These are phyloP conservation scores for Gymnopilus junonius DNA, from an alignment of 768 basidiomycete genomes.

Conservation along the genomic window DNA sequence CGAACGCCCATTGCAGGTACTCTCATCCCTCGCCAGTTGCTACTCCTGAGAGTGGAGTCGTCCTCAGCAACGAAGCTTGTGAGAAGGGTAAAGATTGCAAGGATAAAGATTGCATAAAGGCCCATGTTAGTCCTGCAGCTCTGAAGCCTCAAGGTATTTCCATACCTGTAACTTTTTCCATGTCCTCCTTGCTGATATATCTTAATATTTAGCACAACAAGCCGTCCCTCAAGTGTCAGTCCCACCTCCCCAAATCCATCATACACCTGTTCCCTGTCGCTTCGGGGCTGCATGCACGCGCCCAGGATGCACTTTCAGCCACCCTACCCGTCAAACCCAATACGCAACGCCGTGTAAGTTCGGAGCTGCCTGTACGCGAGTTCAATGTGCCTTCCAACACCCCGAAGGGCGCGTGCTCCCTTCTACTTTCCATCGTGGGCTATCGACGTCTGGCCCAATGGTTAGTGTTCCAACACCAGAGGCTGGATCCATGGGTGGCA, in stretches of 20 bases:
- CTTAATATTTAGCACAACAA: conserved; percentile 36
- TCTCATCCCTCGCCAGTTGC: conserved; percentile 98
- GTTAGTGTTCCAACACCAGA: conserved; percentile 67
- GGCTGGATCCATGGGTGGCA: conserved; percentile 69
- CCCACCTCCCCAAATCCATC: conserved; percentile 32
- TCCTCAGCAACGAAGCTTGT: conserved; percentile 92
- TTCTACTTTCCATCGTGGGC: conserved; percentile 78
- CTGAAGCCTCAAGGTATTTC: conserved; percentile 63
- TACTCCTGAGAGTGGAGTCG: conserved; percentile 92
- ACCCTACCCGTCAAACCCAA: conserved; percentile 55
- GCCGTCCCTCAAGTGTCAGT: conserved; percentile 39
- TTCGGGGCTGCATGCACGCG: conserved; percentile 77
- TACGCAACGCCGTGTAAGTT: conserved; percentile 74
- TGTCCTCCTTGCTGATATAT: conserved; percentile 16
- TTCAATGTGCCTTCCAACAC: conserved; percentile 89
- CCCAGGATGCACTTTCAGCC: conserved; percentile 67
- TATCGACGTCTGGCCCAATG: conserved; percentile 62
- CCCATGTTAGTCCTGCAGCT: conserved; percentile 88
- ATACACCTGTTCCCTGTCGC: conserved; percentile 55
- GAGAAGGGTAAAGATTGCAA: conserved; percentile 88
- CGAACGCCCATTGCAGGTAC: conserved; percentile 86
- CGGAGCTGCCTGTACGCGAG: conserved; percentile 84
- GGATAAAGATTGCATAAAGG: conserved; percentile 92
- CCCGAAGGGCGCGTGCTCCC: conserved; percentile 86
- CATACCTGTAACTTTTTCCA: conserved; percentile 3